phyloP scores from a whole-genome alignment of 768 basidiomycete species.

The Cantharellus cinnabarinus region DNA sequence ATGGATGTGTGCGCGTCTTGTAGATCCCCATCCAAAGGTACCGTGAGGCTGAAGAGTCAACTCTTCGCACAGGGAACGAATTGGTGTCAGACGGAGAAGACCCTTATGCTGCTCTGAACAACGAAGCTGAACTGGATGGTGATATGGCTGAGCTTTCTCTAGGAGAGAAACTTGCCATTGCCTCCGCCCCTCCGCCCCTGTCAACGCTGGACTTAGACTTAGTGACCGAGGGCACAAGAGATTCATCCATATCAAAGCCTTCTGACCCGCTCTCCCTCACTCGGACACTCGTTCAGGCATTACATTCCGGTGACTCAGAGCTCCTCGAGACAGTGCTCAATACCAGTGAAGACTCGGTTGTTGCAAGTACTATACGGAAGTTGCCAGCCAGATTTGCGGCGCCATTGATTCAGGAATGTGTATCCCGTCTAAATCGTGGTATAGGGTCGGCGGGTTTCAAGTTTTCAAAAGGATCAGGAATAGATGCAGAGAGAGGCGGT shows the following conservation, averaged over 20 bases:
- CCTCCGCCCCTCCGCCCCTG: neutral
- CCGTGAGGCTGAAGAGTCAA: constrained; percentile 36
- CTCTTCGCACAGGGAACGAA: constrained; percentile 44
- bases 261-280: constrained; percentile 45
- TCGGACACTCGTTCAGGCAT: constrained; percentile 82
- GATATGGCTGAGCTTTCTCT: constrained; percentile 81
- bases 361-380: constrained; percentile 69
- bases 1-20: constrained; percentile 9
- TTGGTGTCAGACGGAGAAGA: constrained; percentile 31
- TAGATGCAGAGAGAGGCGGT: too few species aligned
- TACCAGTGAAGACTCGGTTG: constrained; percentile 61
- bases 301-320: constrained; percentile 82
- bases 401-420: constrained; percentile 67
- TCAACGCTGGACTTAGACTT: neutral
- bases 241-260: constrained; percentile 9
- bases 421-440: constrained; percentile 70
- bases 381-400: constrained; percentile 76
- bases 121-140: constrained; percentile 56
- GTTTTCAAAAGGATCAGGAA: too few species aligned
- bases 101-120: constrained; percentile 26
- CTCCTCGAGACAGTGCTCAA: constrained; percentile 72
- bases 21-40: constrained; percentile 33
- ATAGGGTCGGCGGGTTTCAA: constrained; percentile 22
- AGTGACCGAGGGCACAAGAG: neutral
- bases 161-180: constrained; percentile 65